Conservation (phyloP, 1,284 basidiomycete species). For the Naganishia cerealis region DNA sequence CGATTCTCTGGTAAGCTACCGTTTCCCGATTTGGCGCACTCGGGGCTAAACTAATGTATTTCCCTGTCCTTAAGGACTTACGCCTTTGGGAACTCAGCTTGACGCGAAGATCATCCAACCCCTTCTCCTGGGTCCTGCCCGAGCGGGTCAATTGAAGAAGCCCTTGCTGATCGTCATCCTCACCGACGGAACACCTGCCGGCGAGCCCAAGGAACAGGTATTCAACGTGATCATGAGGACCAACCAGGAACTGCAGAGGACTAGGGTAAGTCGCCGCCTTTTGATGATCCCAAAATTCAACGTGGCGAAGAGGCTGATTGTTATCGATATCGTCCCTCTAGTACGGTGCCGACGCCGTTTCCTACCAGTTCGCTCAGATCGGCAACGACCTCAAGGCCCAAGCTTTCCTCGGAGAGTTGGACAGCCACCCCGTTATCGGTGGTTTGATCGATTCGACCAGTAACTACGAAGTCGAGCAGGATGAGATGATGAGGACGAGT, state of each 20-base stretch:
- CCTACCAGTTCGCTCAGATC: constrained; percentile 49
- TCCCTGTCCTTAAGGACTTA: constrained; percentile 41
- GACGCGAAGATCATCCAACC: constrained; percentile 56
- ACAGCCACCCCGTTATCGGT: constrained; percentile 55
- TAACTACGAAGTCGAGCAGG: constrained; percentile 54
- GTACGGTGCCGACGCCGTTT: constrained; percentile 56
- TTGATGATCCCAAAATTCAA: background rate
- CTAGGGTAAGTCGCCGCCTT: constrained; percentile 35
- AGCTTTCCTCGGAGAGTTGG: constrained; percentile 55
- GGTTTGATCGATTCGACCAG: constrained; percentile 53
- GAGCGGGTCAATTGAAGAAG: constrained; percentile 51
- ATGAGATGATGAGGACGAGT: constrained; percentile 52
- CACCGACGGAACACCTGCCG: constrained; percentile 55
- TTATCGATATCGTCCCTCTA: background rate
- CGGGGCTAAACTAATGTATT: background rate
- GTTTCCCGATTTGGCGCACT: background rate
- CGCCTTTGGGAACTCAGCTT: constrained; percentile 55
- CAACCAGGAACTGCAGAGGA: constrained; percentile 48
- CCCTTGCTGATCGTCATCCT: constrained; percentile 55
- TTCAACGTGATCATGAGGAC: constrained; percentile 53
- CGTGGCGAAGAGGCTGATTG: background rate
- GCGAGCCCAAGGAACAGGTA: constrained; percentile 52
- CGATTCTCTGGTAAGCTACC: constrained; percentile 53
- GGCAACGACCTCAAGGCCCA: constrained; percentile 55
- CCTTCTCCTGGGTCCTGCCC: constrained; percentile 54